Percentiles rank a stretch among this genome's conserved stretches.
These are phyloP conservation scores for Apiotrichum siamense DNA, from an alignment of 1,284 basidiomycete genomes.

Conservation along the genomic window DNA sequence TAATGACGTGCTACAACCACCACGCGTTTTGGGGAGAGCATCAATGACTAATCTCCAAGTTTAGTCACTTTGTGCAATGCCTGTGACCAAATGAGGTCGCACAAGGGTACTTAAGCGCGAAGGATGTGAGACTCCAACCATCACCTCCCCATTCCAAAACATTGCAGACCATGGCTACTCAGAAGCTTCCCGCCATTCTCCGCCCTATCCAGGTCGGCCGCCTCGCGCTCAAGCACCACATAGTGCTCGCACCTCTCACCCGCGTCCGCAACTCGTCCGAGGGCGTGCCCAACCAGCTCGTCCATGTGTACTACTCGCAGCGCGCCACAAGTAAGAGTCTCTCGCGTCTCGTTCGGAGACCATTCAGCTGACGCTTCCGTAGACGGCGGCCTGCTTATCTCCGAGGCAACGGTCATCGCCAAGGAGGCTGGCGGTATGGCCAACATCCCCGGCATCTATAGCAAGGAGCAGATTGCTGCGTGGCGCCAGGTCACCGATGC, in stretches of 20 bases:
- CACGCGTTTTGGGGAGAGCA: too few species aligned
- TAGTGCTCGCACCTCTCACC: constrained; percentile 45
- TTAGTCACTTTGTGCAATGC: too few species aligned
- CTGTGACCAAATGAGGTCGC: too few species aligned
- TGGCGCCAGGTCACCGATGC: constrained; percentile 47
- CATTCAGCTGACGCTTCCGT: neutral
- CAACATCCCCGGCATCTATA: constrained; percentile 28
- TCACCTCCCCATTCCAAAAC: too few species aligned
- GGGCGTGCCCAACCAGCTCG: constrained; percentile 27
- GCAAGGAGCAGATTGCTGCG: constrained; percentile 26
- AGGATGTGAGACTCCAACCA: too few species aligned
- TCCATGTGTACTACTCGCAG: constrained; percentile 41
- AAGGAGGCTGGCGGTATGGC: constrained; percentile 23
- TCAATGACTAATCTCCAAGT: too few species aligned
- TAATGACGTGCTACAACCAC: too few species aligned
- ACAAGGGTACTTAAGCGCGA: too few species aligned
- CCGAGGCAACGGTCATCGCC: constrained; percentile 35
- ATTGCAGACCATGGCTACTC: too few species aligned
- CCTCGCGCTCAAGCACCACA: constrained; percentile 34
- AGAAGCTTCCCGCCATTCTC: constrained; percentile 19
- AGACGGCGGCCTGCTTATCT: constrained; percentile 39
- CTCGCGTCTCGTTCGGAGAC: neutral
- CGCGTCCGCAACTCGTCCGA: constrained; percentile 28
- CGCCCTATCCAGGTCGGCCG: constrained; percentile 26
- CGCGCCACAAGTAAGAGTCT: constrained; percentile 26